Evolutionary conservation across 2,329 filamentous ascomycete species (phyloP).

Genomic region (Talaromyces sp.): DNA sequence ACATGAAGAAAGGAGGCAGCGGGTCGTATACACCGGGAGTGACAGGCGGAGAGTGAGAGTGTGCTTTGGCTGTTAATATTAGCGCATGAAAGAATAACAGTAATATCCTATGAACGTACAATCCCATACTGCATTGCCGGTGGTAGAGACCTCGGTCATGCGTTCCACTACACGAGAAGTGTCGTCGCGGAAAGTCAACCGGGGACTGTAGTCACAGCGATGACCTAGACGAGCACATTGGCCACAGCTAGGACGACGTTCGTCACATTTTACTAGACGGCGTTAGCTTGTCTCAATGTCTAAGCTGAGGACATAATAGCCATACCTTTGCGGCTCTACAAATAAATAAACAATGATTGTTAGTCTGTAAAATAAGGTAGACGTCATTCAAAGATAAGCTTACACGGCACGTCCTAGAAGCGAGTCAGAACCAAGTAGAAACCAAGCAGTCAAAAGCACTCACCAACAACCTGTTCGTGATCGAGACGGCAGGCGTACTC

Average conservation of each 20-base stretch:
- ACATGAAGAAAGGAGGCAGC: constrained; percentile 53
- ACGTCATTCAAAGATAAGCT: constrained; percentile 21
- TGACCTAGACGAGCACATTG: constrained; percentile 57
- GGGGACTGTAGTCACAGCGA: constrained; percentile 56
- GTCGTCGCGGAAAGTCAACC: constrained; percentile 55
- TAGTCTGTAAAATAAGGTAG: neutral
- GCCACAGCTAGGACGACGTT: constrained; percentile 53
- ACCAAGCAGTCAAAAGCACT: constrained; percentile 22
- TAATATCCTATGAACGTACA: constrained; percentile 39
- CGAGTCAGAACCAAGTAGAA: constrained; percentile 17
- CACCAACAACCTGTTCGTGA: constrained; percentile 55
- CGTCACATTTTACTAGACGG: constrained; percentile 54
- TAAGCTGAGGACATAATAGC: neutral
- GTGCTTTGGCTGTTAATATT: constrained; percentile 13
- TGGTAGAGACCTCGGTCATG: constrained; percentile 51
- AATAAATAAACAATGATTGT: constrained; percentile 6
- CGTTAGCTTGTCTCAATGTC: neutral
- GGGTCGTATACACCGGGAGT: constrained; percentile 41
- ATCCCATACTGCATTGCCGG: constrained; percentile 56
- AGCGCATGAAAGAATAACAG: neutral
- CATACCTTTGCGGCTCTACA: constrained; percentile 43
- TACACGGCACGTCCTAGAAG: constrained; percentile 43
- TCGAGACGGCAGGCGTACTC: constrained; percentile 51
- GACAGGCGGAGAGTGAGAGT: constrained; percentile 23
- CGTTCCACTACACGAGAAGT: constrained; percentile 51